A percentile compares a stretch with the other conserved stretches of the same genome.
These are phyloP conservation scores for Lachnellula hyalina DNA, from an alignment of 2,329 filamentous ascomycete genomes.

Conservation along the genomic window DNA sequence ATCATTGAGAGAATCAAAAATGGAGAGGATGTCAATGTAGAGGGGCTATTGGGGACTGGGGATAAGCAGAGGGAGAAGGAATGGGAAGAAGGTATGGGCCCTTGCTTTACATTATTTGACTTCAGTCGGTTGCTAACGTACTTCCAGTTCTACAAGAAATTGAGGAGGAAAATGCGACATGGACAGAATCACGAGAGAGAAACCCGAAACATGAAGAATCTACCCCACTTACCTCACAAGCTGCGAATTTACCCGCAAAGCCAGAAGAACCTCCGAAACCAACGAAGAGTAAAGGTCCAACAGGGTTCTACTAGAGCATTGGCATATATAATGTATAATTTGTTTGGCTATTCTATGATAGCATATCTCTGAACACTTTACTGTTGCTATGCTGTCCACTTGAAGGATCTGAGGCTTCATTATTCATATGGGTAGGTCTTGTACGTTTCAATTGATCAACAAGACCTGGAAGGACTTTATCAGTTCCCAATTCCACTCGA, in stretches of 20 bases:
- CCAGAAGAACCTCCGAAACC: conserved; percentile 4
- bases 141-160: conserved; percentile 58
- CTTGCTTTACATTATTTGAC: not conserved
- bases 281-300: conserved; percentile 24
- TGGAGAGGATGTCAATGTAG: conserved; percentile 79
- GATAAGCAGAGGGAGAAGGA: conserved; percentile 69
- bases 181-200: conserved; percentile 23
- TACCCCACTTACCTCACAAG: not conserved
- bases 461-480: conserved; percentile 51
- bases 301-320: conserved; percentile 28
- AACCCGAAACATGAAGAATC: conserved; percentile 17
- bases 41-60: conserved; percentile 73
- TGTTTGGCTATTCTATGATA: conserved; percentile 40
- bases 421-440: conserved; percentile 24
- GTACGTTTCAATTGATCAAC: conserved; percentile 42
- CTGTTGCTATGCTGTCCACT: conserved; percentile 24
- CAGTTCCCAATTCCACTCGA: conserved; percentile 53
- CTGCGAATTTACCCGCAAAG: not conserved
- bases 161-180: conserved; percentile 55
- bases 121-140: not conserved
- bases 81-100: conserved; percentile 74
- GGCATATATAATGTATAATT: conserved; percentile 21
- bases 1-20: conserved; percentile 64
- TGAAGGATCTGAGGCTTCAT: conserved; percentile 25
- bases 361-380: conserved; percentile 52